phyloP scores from a whole-genome alignment of 2,329 filamentous ascomycete species.

The Hypoxylon sp. region DNA sequence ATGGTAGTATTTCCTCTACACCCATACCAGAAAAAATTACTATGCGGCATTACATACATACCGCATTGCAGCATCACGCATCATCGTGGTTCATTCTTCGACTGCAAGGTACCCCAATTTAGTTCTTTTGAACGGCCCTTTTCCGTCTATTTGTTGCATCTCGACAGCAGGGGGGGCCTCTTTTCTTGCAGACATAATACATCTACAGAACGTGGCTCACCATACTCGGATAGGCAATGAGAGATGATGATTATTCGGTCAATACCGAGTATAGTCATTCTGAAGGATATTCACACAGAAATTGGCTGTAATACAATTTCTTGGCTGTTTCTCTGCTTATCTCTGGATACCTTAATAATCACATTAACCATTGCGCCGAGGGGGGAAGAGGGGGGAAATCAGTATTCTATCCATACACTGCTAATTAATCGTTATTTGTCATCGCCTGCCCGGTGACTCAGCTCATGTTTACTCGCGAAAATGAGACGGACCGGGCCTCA shows the following conservation, averaged over 20 bases:
- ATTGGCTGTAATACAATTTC: not conserved
- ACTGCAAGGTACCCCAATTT: slow-evolving; percentile 34
- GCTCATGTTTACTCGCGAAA: not conserved
- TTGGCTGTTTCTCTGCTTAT: slow-evolving; percentile 2
- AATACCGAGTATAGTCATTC: slow-evolving; percentile 30
- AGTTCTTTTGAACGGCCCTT: slow-evolving; percentile 34
- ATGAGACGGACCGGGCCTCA: slow-evolving; percentile 10
- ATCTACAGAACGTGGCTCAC: slow-evolving; percentile 24
- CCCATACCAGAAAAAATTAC: slow-evolving; percentile 6
- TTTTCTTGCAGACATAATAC: slow-evolving; percentile 25
- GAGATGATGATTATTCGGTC: slow-evolving; percentile 26
- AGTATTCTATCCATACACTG: slow-evolving; percentile 19
- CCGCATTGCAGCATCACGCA: slow-evolving; percentile 20
- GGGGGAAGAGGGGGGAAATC: not conserved
- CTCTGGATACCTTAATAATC: slow-evolving; percentile 21
- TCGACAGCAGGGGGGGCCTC: slow-evolving; percentile 28
- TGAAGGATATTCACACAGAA: not conserved
- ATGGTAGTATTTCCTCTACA: slow-evolving; percentile 8
- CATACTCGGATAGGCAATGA: slow-evolving; percentile 38
- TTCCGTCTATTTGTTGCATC: slow-evolving; percentile 24
- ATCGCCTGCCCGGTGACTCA: slow-evolving; percentile 31
- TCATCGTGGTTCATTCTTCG: slow-evolving; percentile 12
- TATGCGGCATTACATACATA: slow-evolving; percentile 20
- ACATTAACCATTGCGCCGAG: slow-evolving; percentile 9
- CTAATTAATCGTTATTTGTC: slow-evolving; percentile 28